Conservation (phyloP, 768 basidiomycete species). For the Lactarius vividus region DNA sequence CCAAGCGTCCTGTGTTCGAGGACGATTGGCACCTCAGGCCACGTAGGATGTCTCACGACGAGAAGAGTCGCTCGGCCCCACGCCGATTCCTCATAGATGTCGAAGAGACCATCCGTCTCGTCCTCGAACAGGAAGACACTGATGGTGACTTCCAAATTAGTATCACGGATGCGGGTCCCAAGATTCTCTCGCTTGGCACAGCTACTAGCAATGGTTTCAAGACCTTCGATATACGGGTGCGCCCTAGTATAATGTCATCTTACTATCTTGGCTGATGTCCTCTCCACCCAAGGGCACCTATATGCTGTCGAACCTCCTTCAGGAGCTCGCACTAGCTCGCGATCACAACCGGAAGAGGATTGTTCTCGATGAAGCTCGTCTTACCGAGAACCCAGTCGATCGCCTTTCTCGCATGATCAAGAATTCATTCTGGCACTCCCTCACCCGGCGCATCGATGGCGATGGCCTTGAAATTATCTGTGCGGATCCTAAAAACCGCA, state of each 20-base stretch:
- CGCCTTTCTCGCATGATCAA: slow-evolving; percentile 96
- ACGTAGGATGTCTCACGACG: slow-evolving; percentile 89
- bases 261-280: slow-evolving; percentile 17
- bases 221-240: slow-evolving; percentile 90
- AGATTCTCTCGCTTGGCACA: slow-evolving; percentile 93
- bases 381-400: slow-evolving; percentile 97
- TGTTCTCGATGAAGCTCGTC: slow-evolving; percentile 96
- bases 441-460: slow-evolving; percentile 95
- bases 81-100: slow-evolving; percentile 95
- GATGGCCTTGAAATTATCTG: slow-evolving; percentile 97
- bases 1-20: slow-evolving; percentile 72
- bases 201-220: slow-evolving; percentile 98
- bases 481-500: slow-evolving; percentile 96
- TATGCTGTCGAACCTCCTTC: slow-evolving; percentile 98
- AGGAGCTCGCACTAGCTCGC: slow-evolving; percentile 94
- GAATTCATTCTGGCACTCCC: slow-evolving; percentile 96
- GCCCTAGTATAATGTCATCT: slow-evolving; percentile 29
- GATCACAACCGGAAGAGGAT: slow-evolving; percentile 95
- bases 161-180: slow-evolving; percentile 94
- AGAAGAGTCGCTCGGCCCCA: slow-evolving; percentile 70
- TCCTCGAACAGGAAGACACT: slow-evolving; percentile 97
- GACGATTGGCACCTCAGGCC: slow-evolving; percentile 72
- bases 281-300: slow-evolving; percentile 76
- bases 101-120: slow-evolving; percentile 94
- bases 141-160: slow-evolving; percentile 97